Evolutionary conservation across 495 filamentous ascomycete genomes (phyloP), one percentile per base, ranked within the genome.

Genomic region (Pyrenopolyporus hunteri): DNA sequence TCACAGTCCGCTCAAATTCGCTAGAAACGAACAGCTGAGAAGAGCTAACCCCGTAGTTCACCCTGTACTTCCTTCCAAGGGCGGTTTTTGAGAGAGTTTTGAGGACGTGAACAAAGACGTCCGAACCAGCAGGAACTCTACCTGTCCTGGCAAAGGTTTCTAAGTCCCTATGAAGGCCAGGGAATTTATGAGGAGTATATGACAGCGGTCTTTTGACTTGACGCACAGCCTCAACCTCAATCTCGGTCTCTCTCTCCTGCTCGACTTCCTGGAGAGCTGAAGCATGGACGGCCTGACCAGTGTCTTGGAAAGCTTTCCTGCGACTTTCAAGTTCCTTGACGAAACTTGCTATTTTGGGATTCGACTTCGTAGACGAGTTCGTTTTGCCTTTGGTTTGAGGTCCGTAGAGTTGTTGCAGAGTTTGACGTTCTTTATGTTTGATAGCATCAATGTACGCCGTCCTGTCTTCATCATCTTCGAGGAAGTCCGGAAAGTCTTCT

Each of bases 191-290:
- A 1, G 71, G 50, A 0, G 62, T 65, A 55, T 64, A 72, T 1
- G 57, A 23, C 22, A 68, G 1, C 1, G 72, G 72, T 52, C 70
- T 74, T 63, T 76, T 67, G 4, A 80, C 64, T 47, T 82, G 76
- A 11, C 81, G 75, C 9, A 81, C 76, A n/a, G 73, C 58, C 57
- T 85, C 78, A 23, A 79, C 72, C 62, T 81, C 72, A 29, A 73
- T 70, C 6, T 72, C 76, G 0, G 78, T 72, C 50, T 81, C 77
- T 17, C 78, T 70, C 44, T 83, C 78, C 61, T 81, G 78, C 49
- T 82, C 81, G 7, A 83, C 81, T 47, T 85, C 81, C 48, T 82
- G 73, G 0, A 83, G 56, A 3, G 76, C 78, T 0, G 76, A 78
- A 6, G 59, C 62, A 20, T 76, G 70, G 1, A 78, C 70, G 0